Percentiles rank a stretch among this genome's conserved stretches.
Conservation (phyloP, 768 basidiomycete species). For the Boletales sp. region DNA sequence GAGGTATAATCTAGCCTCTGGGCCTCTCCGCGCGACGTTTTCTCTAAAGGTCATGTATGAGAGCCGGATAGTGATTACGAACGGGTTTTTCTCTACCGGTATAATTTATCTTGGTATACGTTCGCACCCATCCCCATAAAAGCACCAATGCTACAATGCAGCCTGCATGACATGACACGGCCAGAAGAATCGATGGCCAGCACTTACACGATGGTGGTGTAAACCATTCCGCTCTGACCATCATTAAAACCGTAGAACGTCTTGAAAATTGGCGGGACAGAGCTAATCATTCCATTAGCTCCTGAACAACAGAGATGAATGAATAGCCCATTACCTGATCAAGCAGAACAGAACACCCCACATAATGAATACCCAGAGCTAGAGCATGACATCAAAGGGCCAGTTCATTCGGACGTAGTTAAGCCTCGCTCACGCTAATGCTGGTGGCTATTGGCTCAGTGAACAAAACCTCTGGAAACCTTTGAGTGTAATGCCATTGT, state of each 20-base stretch:
- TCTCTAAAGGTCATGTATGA: constrained; percentile 24
- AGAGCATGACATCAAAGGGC: background rate
- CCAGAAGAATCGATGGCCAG: background rate
- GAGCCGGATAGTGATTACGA: background rate
- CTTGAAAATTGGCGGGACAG: constrained; percentile 52
- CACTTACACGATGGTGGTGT: constrained; percentile 52
- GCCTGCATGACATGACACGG: background rate
- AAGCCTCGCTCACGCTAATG: constrained; percentile 53
- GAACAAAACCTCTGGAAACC: constrained; percentile 12
- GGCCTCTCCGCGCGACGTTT: constrained; percentile 32
- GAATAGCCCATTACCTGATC: constrained; percentile 40
- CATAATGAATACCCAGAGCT: constrained; percentile 66
- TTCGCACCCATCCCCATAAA: constrained; percentile 42
- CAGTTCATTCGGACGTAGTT: background rate
- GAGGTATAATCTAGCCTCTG: constrained; percentile 57
- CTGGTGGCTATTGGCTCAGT: constrained; percentile 68
- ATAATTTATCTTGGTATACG: constrained; percentile 44
- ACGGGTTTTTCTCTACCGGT: constrained; percentile 34
- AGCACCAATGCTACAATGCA: constrained; percentile 46
- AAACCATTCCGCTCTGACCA: constrained; percentile 60
- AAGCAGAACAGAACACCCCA: constrained; percentile 74
- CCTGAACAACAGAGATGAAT: background rate
- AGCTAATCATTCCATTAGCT: constrained; percentile 32
- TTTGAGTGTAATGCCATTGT: background rate
- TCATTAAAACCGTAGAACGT: constrained; percentile 55